A percentile compares a stretch with the other conserved stretches of the same genome.
phyloP scores from a whole-genome alignment of 768 basidiomycete genomes.

The Suillus variegatus region DNA sequence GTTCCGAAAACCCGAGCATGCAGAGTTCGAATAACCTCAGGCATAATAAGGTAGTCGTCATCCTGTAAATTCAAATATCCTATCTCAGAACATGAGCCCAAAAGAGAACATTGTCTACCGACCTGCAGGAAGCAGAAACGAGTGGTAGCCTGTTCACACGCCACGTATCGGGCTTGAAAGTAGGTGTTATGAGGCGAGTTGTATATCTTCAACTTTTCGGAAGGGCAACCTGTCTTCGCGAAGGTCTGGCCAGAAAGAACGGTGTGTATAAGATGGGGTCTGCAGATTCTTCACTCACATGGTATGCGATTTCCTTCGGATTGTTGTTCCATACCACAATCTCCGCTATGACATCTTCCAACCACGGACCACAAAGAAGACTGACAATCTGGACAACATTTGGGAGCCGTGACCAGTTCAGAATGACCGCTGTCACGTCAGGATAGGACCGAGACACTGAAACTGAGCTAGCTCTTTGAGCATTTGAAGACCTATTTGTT shows the following conservation, averaged over 20 bases:
- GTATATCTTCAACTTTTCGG: conserved; percentile 47
- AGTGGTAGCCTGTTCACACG: conserved; percentile 52
- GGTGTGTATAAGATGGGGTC: neutral
- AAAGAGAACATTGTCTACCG: conserved; percentile 6
- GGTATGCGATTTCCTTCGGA: conserved; percentile 39
- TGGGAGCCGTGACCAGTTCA: conserved; percentile 68
- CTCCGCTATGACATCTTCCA: conserved; percentile 47
- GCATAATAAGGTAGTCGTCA: conserved; percentile 64
- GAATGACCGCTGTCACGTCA: conserved; percentile 56
- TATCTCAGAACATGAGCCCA: neutral
- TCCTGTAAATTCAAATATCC: conserved; percentile 41
- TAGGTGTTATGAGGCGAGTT: conserved; percentile 60
- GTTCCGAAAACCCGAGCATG: conserved; percentile 37
- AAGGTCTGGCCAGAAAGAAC: conserved; percentile 40
- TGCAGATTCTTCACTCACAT: conserved; percentile 36
- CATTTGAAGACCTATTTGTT: neutral
- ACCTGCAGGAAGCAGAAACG: conserved; percentile 68
- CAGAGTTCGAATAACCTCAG: conserved; percentile 57
- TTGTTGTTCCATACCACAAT: conserved; percentile 69
- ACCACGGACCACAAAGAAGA: conserved; percentile 47
- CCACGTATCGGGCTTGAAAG: conserved; percentile 63
- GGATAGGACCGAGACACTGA: conserved; percentile 18
- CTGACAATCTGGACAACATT: conserved; percentile 61
- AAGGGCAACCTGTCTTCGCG: conserved; percentile 40
- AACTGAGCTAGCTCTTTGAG: neutral